Evolutionary conservation across 331 rosid species (phyloP), one percentile per base, ranked within the genome.

Genomic region (Acacia concinna): DNA sequence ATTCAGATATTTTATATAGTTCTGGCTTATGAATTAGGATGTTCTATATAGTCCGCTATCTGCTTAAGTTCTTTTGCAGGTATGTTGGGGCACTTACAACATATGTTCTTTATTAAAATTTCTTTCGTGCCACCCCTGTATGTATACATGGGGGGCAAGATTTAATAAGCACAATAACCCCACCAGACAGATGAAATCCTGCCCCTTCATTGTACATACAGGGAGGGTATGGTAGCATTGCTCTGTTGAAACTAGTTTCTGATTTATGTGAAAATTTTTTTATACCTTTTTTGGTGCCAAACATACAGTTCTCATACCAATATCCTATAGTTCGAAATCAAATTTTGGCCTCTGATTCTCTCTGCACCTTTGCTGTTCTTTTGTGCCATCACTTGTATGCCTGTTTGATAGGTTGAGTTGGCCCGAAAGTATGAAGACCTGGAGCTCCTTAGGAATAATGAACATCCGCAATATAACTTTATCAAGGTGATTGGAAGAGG

Each of bases 331-430:
- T 75, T 30, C 71, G 5, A 60, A 28, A 44, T 60, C 62, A 38
- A 41, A 28, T 75, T 75, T 31, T 41, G 28, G 51, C 3, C 21
- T 62, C 25, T 75, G 11, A 51, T 17, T 49, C 60, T 52, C 28
- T 52, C 3, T 49, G 60, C 51, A 35, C 21, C 35, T 21, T n/a
- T 70, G 57, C 21, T 70, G 57, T 74, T 52, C 20, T 69, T 71
- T 40, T 75, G 77, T n/a, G 49, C 73, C 64, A 43, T 78, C 71
- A 70, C 59, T 75, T 80, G 27, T 76, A 52, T 79, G 63, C 69
- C 27, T 68, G 75, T 76, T 88, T 70, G 49, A 80, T 84, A 94
- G 98, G 92, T 85, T 67, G 98, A 95, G 81, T 90, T 95, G 83
- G 97, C 92, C 62, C 90, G 91, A 21, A 84, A 54, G 76, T 76